Evolutionary conservation across 805 yeast genomes (phyloP), one percentile per base, ranked within the genome.

Genomic region (Pichia rugopelliculosa): DNA sequence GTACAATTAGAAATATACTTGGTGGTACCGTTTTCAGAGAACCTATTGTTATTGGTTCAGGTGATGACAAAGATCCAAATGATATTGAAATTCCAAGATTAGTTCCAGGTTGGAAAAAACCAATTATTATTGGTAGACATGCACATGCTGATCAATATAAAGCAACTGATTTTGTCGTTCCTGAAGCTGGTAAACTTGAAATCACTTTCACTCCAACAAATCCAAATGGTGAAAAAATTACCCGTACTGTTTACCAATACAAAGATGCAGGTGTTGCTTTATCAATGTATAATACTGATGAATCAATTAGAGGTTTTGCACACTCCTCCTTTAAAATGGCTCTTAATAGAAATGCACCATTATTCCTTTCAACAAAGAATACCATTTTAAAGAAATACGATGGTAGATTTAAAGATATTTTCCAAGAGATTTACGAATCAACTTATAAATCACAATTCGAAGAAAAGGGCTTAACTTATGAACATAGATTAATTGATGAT

Each of bases 21-120:
- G 87, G 86, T 33, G 93, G 93, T 57, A 85, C 93, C 21, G 91
- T 85, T 27, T 85, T 85, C 68, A 77, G 93, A 67, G 93, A 85
- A 62, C 87, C 90, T 47, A 85, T 85, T 61, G 84, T 85, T 48
- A 84, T 85, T 55, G 68, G 64, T 13, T 82, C 84, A 39, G 59
- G 59, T 15, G 52, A 56, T 15, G 36, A 49, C 22, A 58, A 56
- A 41, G 44, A 48, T 23, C 48, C 56, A 7, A 61, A 60, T n/a
- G 56, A 56, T 24, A 52, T 62, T 27, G 79, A 82, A 62, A 78
- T 85, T 45, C 93, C 93, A 48, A 72, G 93, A 60, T 69, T 85
- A 48, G 80, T 85, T 38, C 87, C 88, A 27, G 79, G 81, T 33
- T 85, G 93, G 93, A 80, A 82, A 60, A 76, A 84, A 60, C 91